Base-by-base conservation (phyloP, 2,329 filamentous ascomycete genomes). In the Aspergillus hortae region DNA sequence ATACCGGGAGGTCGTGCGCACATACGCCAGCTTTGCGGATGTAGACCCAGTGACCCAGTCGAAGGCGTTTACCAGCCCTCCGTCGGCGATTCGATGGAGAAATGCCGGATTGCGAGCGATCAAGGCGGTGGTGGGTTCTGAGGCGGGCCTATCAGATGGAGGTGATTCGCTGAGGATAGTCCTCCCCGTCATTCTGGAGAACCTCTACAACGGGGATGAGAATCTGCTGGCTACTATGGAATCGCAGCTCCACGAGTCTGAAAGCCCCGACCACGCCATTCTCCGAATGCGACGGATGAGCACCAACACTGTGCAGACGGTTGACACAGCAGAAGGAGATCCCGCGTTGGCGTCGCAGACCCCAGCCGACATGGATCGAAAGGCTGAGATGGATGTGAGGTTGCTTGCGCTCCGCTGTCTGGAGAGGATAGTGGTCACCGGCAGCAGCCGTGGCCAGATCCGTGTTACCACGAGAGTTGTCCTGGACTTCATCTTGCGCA, bases 361-460 rank as follows among this genome's bases (percentile, higher is more conserved):
- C 0, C 88, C 89, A 1, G 87, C 87, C 21, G 92, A 96, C 66
- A 90, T 90, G 23, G 94, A 97, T 71, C 90, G 87, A 68, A 76
- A 94, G 54, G 92, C 90, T 1, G 92, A 97, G 71, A 87, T 96
- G 73, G 89, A 95, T 65, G 90, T 91, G 14, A 89, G 89, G 25
- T 78, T 95, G 6, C 77, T 95, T 56, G 92, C 94, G 4, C 79
- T 96, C 61, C 87, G 91, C 62, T 95, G 91, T 66, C 75, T 99
- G 50, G 89, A 92, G 71, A 86, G 88, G 61, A 89, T 96, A 44
- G 96, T 95, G 63, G 79, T 88, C 27, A 84, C 86, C 7, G 74
- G 72, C 21, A 90, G 91, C 56, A 95, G 91, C 64, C 81, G 90
- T 50, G 80, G 85, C 7, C 92, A 96, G 68, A 87, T 95, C 43